Conservation (phyloP, 192 early-diverging fungal genomes). For the Coemansia sp. region DNA sequence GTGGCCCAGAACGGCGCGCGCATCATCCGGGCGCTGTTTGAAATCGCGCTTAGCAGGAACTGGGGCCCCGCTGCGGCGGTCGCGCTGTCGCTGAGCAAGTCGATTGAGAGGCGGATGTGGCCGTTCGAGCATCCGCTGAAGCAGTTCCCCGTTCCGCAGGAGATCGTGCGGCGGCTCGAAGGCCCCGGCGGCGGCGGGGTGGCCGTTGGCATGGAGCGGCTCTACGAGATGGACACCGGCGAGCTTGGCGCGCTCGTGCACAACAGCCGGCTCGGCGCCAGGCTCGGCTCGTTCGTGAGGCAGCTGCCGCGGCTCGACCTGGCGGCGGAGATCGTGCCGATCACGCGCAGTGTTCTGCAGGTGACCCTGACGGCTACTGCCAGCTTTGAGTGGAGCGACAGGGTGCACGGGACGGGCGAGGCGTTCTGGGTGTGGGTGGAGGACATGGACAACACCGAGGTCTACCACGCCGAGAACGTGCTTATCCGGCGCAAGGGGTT, state of each 20-base stretch:
- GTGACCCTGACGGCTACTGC: slow-evolving; percentile 77
- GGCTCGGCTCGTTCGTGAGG: slow-evolving; percentile 70
- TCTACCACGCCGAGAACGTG: slow-evolving; percentile 92
- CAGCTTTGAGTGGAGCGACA: slow-evolving; percentile 94
- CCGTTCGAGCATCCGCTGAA: slow-evolving; percentile 82
- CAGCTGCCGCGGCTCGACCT: slow-evolving; percentile 86
- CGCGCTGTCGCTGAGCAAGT: slow-evolving; percentile 82
- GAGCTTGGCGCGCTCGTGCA: slow-evolving; percentile 89
- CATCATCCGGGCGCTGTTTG: slow-evolving; percentile 93
- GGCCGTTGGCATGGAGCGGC: slow-evolving; percentile 57
- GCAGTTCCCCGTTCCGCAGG: slow-evolving; percentile 75
- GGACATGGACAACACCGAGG: slow-evolving; percentile 83
- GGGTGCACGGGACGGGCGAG: slow-evolving; percentile 86
- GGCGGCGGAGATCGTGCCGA: slow-evolving; percentile 82
- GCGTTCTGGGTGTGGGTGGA: slow-evolving; percentile 98
- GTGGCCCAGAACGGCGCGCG: slow-evolving; percentile 93
- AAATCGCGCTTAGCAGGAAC: slow-evolving; percentile 86
- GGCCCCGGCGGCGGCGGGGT: slow-evolving; percentile 9
- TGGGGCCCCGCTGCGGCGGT: slow-evolving; percentile 83
- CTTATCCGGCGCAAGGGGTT: slow-evolving; percentile 70
- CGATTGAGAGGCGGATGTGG: slow-evolving; percentile 90
- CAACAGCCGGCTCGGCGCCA: slow-evolving; percentile 75
- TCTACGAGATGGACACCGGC: slow-evolving; percentile 80
- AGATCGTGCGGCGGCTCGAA: slow-evolving; percentile 71
- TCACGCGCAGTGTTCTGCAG: slow-evolving; percentile 89